Percentiles rank a stretch among this genome's conserved stretches.
Evolutionary conservation across 257 asterid species (phyloP).

Genomic region (Salvia hispanica): DNA sequence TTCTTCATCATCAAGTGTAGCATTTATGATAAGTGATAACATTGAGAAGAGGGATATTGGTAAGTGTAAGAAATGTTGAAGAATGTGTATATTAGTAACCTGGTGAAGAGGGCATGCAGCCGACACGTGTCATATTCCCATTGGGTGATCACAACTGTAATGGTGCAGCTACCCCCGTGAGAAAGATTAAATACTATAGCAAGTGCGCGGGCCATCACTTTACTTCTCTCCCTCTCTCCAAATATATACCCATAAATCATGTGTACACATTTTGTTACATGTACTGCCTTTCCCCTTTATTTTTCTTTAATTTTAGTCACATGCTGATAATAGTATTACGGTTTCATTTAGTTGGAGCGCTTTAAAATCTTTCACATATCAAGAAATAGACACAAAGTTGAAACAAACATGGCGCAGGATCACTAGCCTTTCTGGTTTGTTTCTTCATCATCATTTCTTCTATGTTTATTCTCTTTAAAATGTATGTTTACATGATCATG

Average conservation of each 20-base stretch:
- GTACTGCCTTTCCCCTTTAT: slow-evolving; percentile 22
- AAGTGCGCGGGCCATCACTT: slow-evolving; percentile 53
- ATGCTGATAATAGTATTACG: slow-evolving; percentile 22
- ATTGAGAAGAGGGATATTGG: too few species aligned
- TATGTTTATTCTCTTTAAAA: not conserved
- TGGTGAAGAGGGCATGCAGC: slow-evolving; percentile 31
- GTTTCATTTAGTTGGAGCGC: not conserved
- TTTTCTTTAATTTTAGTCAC: slow-evolving; percentile 40
- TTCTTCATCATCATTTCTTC: not conserved
- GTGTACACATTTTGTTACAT: not conserved
- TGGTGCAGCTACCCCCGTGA: slow-evolving; percentile 60
- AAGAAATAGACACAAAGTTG: slow-evolving; percentile 27
- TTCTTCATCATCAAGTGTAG: too few species aligned
- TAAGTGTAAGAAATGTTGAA: not conserved
- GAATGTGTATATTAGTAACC: slow-evolving; percentile 22
- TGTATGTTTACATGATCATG: not conserved
- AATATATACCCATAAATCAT: not conserved
- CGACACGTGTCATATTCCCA: slow-evolving; percentile 30
- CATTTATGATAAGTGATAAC: too few species aligned
- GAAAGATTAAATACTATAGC: slow-evolving; percentile 72
- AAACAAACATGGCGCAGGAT: not conserved
- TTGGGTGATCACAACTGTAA: slow-evolving; percentile 40
- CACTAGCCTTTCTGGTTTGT: slow-evolving; percentile 32
- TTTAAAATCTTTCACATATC: slow-evolving; percentile 18
- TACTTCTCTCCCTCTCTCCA: slow-evolving; percentile 15